These are phyloP conservation scores for Diaporthe capsici DNA, from an alignment of 2,329 filamentous ascomycete genomes.

Conservation along the genomic window DNA sequence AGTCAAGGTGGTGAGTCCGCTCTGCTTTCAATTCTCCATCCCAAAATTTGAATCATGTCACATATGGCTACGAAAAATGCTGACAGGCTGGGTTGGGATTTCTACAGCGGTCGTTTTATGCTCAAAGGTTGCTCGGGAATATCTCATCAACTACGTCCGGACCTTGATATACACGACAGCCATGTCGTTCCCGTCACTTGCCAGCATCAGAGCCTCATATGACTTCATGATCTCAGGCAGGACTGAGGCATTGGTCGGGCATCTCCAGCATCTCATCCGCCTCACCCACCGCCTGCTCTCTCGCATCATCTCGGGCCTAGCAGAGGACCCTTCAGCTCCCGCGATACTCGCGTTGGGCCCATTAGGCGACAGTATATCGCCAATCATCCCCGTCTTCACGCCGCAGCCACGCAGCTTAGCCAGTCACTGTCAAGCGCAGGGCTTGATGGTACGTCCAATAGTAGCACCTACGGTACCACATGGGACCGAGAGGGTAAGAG, in stretches of 20 bases:
- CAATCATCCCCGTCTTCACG: slow-evolving; percentile 76
- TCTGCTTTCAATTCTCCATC: too few species aligned
- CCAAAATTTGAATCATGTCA: too few species aligned
- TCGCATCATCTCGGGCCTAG: slow-evolving; percentile 51
- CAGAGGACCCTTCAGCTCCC: slow-evolving; percentile 45
- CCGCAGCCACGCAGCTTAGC: slow-evolving; percentile 71
- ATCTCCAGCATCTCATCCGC: slow-evolving; percentile 61
- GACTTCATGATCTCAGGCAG: slow-evolving; percentile 66
- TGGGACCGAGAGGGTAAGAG: slow-evolving; percentile 73
- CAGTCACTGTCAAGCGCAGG: slow-evolving; percentile 68
- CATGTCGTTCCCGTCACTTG: slow-evolving; percentile 72
- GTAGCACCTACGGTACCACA: slow-evolving; percentile 77
- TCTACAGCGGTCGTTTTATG: slow-evolving; percentile 69
- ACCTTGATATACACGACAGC: slow-evolving; percentile 82
- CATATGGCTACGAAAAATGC: too few species aligned
- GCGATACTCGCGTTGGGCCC: neutral
- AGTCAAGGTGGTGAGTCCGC: slow-evolving; percentile 32
- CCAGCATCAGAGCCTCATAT: slow-evolving; percentile 71
- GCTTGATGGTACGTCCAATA: slow-evolving; percentile 75
- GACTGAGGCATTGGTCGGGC: slow-evolving; percentile 54
- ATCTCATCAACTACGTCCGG: slow-evolving; percentile 83
- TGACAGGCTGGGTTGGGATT: too few species aligned
- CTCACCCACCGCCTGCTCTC: slow-evolving; percentile 61
- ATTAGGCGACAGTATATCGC: slow-evolving; percentile 55
- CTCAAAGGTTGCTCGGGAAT: slow-evolving; percentile 69